Conservation (phyloP, 75 land plant species). For the Cunninghamia lanceolata region DNA sequence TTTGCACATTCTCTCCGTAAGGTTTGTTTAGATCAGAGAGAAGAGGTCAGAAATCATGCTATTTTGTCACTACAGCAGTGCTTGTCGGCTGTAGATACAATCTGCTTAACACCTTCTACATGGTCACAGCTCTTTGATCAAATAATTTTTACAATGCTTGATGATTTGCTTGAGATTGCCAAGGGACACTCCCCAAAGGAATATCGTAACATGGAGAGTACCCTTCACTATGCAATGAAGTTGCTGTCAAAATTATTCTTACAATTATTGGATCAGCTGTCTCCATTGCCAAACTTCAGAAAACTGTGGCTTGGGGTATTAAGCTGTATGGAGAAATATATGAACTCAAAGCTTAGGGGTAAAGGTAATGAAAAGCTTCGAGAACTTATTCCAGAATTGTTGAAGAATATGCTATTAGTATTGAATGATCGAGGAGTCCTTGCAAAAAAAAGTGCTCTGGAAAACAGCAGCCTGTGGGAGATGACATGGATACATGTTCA, state of each 20-base stretch:
- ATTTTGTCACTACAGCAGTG: conserved; percentile 44
- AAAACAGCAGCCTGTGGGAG: conserved; percentile 48
- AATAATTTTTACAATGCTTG: conserved; percentile 44
- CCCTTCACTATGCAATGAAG: conserved; percentile 43
- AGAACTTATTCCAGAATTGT: conserved; percentile 45
- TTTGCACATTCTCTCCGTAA: conserved; percentile 37
- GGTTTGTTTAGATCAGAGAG: conserved; percentile 47
- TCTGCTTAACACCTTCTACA: conserved; percentile 25
- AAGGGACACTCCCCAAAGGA: conserved; percentile 46
- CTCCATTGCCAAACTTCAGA: conserved; percentile 32
- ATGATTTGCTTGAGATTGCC: conserved; percentile 51
- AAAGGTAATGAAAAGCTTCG: conserved; percentile 47
- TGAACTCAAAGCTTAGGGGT: conserved; percentile 47
- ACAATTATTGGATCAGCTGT: conserved; percentile 46
- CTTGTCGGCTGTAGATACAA: conserved; percentile 38
- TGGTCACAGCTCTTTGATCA: conserved; percentile 45
- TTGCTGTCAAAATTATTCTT: conserved; percentile 47
- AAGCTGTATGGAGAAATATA: conserved; percentile 48
- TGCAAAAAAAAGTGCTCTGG: conserved; percentile 28
- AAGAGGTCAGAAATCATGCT: conserved; percentile 55
- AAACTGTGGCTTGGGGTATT: conserved; percentile 40
- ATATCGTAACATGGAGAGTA: conserved; percentile 49
- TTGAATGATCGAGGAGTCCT: conserved; percentile 42
- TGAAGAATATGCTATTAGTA: conserved; percentile 36
- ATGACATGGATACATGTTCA: conserved; percentile 52